Evolutionary conservation across 1,139 yeast genomes (phyloP), one percentile per base, ranked within the genome.

Genomic region (Neolecta irregularis): DNA sequence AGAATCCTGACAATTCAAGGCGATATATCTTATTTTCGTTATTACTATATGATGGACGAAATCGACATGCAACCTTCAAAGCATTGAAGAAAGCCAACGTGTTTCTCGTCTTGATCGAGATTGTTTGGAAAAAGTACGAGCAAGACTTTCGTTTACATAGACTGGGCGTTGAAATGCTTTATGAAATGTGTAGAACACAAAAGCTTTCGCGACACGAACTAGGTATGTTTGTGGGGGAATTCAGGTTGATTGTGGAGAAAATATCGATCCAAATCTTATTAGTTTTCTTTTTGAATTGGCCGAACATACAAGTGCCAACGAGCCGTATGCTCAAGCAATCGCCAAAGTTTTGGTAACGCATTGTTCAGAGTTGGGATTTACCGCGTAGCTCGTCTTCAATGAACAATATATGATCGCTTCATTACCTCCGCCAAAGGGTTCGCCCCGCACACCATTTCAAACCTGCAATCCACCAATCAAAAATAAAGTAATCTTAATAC

Each of bases 351-450:
- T 81, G 6, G 31, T 28, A 28, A 28, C 13, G 22, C 6, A 11
- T 28, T 28, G 20, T 28, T 28, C 7, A 15, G 3, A 12, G 15
- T 20, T 15, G 20, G 20, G 20, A 12, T 20, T 16, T 12, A 20
- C 13, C 22, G 20, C 22, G 22, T 28, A 28, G 31, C 58, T 83
- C 32, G 70, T 80, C 2, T 60, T 83, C 15, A 81, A 81, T 52
- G 94, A 83, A 51, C 94, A 83, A 52, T 83, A 71, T 52, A 68
- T 83, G 68, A 75, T 80, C 36, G 71, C 3, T 64, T 68, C 48
- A 63, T 64, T 28, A 64, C 64, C 12, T 46, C 67, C 23, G 51
- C 35, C 16, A 30, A 18, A 20, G 30, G 24, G 28, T 26, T 31
- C 15, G 16, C 39, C 48, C 17, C 37, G 35, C 20, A 45, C 43